A percentile compares a stretch with the other conserved stretches of the same genome.
Conservation (phyloP, 2,329 filamentous ascomycete species). For the Emericellopsis atlantica region DNA sequence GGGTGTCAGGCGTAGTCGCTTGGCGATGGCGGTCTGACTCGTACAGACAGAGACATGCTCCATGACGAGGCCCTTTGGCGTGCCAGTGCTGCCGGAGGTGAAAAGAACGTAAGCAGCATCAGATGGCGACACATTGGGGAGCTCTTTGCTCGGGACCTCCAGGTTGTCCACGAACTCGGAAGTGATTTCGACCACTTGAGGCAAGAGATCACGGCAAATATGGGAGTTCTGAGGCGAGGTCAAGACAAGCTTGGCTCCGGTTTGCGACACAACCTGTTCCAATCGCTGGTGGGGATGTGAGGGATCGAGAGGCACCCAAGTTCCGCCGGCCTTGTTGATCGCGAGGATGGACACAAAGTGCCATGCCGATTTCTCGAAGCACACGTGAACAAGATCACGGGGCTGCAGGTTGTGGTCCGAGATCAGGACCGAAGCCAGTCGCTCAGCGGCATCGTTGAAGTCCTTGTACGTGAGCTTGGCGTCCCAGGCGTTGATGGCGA, state of each 20-base stretch:
- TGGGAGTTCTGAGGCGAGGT: background rate
- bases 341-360: slow-evolving; percentile 3
- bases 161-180: background rate
- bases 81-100: slow-evolving; percentile 11
- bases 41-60: slow-evolving; percentile 7
- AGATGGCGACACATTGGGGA: background rate
- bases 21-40: slow-evolving; percentile 2
- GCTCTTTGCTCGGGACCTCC: background rate
- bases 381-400: slow-evolving; percentile 2
- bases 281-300: slow-evolving; percentile 1
- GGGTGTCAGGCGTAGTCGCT: slow-evolving; percentile 9
- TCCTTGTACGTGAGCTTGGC: slow-evolving; percentile 24
- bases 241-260: background rate
- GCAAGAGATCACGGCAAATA: background rate
- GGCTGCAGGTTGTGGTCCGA: background rate
- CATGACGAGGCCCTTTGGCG: slow-evolving; percentile 10
- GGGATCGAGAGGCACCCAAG: slow-evolving; percentile 4
- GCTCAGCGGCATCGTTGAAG: slow-evolving; percentile 8
- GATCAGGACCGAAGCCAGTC: slow-evolving; percentile 5
- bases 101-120: slow-evolving; percentile 9
- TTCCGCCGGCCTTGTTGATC: slow-evolving; percentile 4
- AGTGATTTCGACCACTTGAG: background rate
- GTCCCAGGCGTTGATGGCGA: slow-evolving; percentile 27
- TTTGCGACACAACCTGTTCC: background rate
- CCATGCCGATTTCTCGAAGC: slow-evolving; percentile 5